These are phyloP conservation scores for Torulaspora indica DNA, from an alignment of 805 yeast genomes.

Conservation along the genomic window DNA sequence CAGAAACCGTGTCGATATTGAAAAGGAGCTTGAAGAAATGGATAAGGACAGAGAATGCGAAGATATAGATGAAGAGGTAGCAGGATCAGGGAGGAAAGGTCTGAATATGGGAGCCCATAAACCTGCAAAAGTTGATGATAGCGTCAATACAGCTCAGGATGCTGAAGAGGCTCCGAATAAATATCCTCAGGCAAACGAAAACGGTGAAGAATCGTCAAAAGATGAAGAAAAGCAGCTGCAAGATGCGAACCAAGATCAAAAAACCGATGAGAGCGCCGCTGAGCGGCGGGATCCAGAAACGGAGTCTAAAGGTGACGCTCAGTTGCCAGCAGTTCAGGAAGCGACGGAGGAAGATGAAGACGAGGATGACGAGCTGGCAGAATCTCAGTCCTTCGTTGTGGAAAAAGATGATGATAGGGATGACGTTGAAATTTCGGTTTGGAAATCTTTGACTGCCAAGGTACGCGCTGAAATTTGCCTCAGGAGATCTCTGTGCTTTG, in stretches of 20 bases:
- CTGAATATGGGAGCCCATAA: slow-evolving; percentile 36
- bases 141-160: not conserved
- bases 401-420: slow-evolving; percentile 55
- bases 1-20: slow-evolving; percentile 67
- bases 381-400: slow-evolving; percentile 41
- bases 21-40: slow-evolving; percentile 51
- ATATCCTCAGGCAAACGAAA: not conserved
- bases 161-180: not conserved
- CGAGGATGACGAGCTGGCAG: slow-evolving; percentile 43
- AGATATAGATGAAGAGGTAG: slow-evolving; percentile 35
- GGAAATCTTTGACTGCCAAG: slow-evolving; percentile 81
- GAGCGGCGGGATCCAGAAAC: slow-evolving; percentile 16
- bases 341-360: slow-evolving; percentile 36
- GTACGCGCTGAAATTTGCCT: slow-evolving; percentile 71
- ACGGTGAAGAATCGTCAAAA: not conserved
- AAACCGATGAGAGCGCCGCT: slow-evolving; percentile 33
- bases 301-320: slow-evolving; percentile 6
- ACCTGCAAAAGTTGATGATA: slow-evolving; percentile 18
- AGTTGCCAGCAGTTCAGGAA: slow-evolving; percentile 11
- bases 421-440: slow-evolving; percentile 72
- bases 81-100: slow-evolving; percentile 37
- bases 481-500: slow-evolving; percentile 62
- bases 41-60: slow-evolving; percentile 39
- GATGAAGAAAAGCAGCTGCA: not conserved
- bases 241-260: slow-evolving; percentile 28